Base-by-base conservation (phyloP, 2,329 filamentous ascomycete genomes). In the Hymenoscyphus occultus region DNA sequence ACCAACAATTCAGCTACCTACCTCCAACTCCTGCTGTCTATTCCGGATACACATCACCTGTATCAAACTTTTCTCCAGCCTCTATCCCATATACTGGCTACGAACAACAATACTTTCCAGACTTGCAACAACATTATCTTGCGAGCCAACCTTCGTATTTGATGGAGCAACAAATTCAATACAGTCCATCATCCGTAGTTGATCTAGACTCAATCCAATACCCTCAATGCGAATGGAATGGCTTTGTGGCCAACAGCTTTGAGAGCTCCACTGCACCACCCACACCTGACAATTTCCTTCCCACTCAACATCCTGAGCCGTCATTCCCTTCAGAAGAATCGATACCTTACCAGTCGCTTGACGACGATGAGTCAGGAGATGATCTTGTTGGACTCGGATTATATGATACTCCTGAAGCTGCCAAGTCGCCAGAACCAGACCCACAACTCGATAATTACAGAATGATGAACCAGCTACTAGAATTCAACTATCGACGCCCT, bases 351-450 rank as follows among this genome's bases (percentile, higher is more conserved):
- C 78, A 83, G 63, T 70, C 82, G 5, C 76, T 85, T 31, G 81
- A 83, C 39, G 81, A 85, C 48, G 80, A 84, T 59, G 85, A 86
- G 35, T 80, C 84, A 14, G 89, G 86, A 45, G 90, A 93, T 72
- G 89, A 92, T 66, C 82, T 94, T 1, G 83, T 93, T n/a, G 91
- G 91, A 22, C 89, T 95, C 84, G 91, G 91, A 0, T 83, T 95
- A 0, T 95, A 95, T 76, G 91, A 92, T 72, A 80, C 85, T 4
- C 90, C 90, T 0, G 88, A 88, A 63, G 84, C 85, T 72, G 71
- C 76, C 54, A 77, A 81, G 7, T 61, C 67, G 14, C 61, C 68
- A 10, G 64, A 70, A 9, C 77, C 79, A 22, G 82, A 84, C 63
- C 78, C 81, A 39, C 78, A 81, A 60, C 74, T 84, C 63, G 78